A percentile compares a stretch with the other conserved stretches of the same genome.
These are phyloP conservation scores for Toxoplasma gondii DNA, from an alignment of 169 alveolate species.

Conservation along the genomic window DNA sequence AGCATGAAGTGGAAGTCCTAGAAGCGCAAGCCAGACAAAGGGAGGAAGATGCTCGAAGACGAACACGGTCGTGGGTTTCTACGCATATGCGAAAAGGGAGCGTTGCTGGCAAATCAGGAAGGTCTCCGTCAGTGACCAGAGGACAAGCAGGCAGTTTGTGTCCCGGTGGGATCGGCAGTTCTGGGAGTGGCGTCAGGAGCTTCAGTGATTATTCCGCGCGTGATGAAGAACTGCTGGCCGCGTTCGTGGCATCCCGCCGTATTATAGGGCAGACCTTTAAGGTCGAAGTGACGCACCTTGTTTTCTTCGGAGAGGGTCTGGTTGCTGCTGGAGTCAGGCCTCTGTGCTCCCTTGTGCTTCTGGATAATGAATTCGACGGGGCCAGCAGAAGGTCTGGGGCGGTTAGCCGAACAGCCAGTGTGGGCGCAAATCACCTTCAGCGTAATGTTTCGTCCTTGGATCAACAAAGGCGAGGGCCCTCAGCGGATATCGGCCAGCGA, in stretches of 20 bases:
- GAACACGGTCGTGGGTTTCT: background rate
- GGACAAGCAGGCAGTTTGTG: background rate
- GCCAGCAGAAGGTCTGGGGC: background rate
- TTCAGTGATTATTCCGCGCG: background rate
- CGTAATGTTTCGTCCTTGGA: too few relatives aligned
- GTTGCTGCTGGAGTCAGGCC: slow-evolving; percentile 16
- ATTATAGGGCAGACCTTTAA: background rate
- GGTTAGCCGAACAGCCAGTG: background rate
- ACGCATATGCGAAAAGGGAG: too few relatives aligned
- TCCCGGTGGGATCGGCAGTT: too few relatives aligned
- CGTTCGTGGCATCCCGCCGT: background rate
- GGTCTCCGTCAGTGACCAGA: background rate
- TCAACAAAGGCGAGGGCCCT: too few relatives aligned
- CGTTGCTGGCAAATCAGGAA: background rate
- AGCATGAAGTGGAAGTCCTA: background rate
- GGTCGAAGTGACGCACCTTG: background rate
- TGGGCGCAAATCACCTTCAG: too few relatives aligned
- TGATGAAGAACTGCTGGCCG: background rate
- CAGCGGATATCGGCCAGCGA: too few relatives aligned
- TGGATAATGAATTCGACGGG: background rate
- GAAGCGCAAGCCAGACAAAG: background rate
- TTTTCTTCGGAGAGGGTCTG: slow-evolving; percentile 20
- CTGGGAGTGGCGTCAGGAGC: background rate
- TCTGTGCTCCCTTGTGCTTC: background rate
- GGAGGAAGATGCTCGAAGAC: background rate